Percentiles rank a stretch among this genome's conserved stretches.
These are phyloP conservation scores for Sutorius australiensis DNA, from an alignment of 768 basidiomycete genomes.

Conservation along the genomic window DNA sequence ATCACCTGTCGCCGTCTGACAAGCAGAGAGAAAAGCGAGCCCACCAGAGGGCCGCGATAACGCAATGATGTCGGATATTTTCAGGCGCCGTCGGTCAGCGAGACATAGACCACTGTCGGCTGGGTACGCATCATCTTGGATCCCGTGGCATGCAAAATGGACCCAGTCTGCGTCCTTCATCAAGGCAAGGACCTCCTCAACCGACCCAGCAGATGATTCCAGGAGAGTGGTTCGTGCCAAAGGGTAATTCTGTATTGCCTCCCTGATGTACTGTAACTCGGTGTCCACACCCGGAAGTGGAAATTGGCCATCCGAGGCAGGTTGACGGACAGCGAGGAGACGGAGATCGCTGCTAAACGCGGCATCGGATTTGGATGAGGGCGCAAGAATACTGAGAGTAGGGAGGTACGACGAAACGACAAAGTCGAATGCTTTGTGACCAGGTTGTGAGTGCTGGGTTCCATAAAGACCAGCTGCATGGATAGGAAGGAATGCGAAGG, in stretches of 20 bases:
- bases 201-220: not conserved
- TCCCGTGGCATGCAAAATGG: no score
- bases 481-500: not conserved
- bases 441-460: not conserved
- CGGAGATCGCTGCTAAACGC: not conserved
- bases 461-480: not conserved
- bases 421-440: not conserved
- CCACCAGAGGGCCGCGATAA: slow-evolving; percentile 13
- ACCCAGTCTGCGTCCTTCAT: no score
- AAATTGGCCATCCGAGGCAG: not conserved
- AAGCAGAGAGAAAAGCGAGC: slow-evolving; percentile 46
- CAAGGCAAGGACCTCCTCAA: not conserved
- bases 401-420: not conserved
- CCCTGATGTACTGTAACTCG: not conserved
- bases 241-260: not conserved
- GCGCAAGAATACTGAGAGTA: not conserved
- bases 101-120: no score
- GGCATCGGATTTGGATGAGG: not conserved
- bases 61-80: slow-evolving; percentile 1
- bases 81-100: not conserved
- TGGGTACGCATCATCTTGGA: not conserved
- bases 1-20: slow-evolving; percentile 40
- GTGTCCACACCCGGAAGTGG: not conserved
- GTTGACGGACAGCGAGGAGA: not conserved
- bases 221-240: not conserved